phyloP scores from a whole-genome alignment of 1,284 basidiomycete genomes.

The Ceratobasidium sp. region DNA sequence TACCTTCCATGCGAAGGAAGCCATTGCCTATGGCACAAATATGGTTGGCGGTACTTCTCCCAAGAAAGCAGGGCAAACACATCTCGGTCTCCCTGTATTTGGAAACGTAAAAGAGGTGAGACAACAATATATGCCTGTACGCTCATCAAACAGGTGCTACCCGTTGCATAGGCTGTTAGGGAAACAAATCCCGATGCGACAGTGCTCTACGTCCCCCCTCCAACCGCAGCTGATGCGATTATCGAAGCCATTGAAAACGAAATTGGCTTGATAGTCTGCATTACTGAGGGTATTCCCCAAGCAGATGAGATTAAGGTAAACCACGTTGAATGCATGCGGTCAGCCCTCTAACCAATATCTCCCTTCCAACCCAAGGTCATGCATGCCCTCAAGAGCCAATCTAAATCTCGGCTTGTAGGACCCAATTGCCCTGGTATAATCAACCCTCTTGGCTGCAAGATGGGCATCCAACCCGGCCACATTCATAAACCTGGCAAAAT shows the following conservation, averaged over 20 bases:
- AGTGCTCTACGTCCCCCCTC: slow-evolving; percentile 95
- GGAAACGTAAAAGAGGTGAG: slow-evolving; percentile 90
- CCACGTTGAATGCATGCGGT: slow-evolving; percentile 37
- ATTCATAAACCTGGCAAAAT: slow-evolving; percentile 97
- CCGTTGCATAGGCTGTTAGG: slow-evolving; percentile 74
- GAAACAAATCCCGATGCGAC: slow-evolving; percentile 90
- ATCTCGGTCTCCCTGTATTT: slow-evolving; percentile 96
- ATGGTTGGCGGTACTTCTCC: slow-evolving; percentile 99
- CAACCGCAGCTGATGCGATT: slow-evolving; percentile 93
- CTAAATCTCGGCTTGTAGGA: slow-evolving; percentile 93
- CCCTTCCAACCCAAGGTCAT: slow-evolving; percentile 71
- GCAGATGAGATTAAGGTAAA: slow-evolving; percentile 90
- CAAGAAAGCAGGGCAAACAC: slow-evolving; percentile 96
- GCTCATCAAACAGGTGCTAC: not conserved
- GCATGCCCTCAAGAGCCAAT: slow-evolving; percentile 94
- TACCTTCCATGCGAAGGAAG: slow-evolving; percentile 97
- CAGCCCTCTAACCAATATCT: not conserved
- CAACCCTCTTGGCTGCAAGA: slow-evolving; percentile 97
- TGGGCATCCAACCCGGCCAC: slow-evolving; percentile 99
- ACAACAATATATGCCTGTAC: slow-evolving; percentile 7
- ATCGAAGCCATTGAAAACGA: slow-evolving; percentile 98
- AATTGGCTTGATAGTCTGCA: slow-evolving; percentile 95
- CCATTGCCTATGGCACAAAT: slow-evolving; percentile 93
- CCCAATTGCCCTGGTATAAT: slow-evolving; percentile 99
- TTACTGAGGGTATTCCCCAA: slow-evolving; percentile 98